Base-by-base conservation (phyloP, 306 rosid genomes). In the Elaeagnus macrophylla region DNA sequence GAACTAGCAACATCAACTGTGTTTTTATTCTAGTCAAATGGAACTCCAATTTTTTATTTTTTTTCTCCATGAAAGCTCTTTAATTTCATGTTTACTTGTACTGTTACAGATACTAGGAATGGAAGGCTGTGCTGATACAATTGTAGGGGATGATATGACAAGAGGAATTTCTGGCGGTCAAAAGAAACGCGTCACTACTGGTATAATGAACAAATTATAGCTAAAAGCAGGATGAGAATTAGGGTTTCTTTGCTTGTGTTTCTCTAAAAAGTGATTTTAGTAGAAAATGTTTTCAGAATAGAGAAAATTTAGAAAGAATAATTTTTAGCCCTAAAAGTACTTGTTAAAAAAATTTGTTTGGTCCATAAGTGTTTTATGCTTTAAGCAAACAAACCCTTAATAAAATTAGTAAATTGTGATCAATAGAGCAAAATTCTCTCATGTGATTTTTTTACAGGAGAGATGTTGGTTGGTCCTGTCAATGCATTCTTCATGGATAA, bases 391-490 rank as follows among this genome's bases (percentile, higher is more conserved):
- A n/a, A n/a, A n/a, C n/a, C n/a, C n/a, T n/a, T n/a, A n/a, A n/a
- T n/a, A n/a, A 20, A 20, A 25, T 1, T 25, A 25, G 32, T 25
- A 25, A 25, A 25, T 25, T 25, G 32, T 25, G 32, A 2, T 25
- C 4, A 25, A 25, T 25, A 5, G 4, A 2, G 32, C 32, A 25
- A 25, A 25, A 25, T 25, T 25, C 32, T 25, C 4, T 25, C 32
- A 25, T 25, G 32, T 25, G 32, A 25, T 25, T 25, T 25, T 39
- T 8, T 37, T 51, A 25, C 73, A 56, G 88, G 81, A 41, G 88
- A 81, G 56, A 81, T 81, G 88, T 49, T 81, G 38, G 88, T 81
- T 44, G 83, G 88, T 43, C 79, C 81, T 16, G 71, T 74, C 56
- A 75, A 78, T 14, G 81, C 72, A 57, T 40, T 81, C 16, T 66